Conservation (phyloP, 495 filamentous ascomycete genomes). For the Haplographium delicatum region DNA sequence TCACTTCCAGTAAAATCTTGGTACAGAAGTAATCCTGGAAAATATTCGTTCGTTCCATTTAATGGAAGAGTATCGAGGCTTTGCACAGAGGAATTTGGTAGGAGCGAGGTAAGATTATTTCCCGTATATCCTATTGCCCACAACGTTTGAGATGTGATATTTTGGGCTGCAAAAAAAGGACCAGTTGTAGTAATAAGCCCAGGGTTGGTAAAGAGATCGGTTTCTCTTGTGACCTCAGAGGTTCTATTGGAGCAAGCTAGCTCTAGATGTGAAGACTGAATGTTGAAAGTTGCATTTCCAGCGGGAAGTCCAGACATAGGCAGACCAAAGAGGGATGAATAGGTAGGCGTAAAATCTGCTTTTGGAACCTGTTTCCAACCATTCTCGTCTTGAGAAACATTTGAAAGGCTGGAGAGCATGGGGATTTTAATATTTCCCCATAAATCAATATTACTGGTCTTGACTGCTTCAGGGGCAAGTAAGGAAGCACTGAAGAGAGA, state of each 20-base stretch:
- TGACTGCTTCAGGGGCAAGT: slow-evolving; percentile 11
- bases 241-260: slow-evolving; percentile 12
- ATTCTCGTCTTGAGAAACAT: slow-evolving; percentile 3
- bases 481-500: slow-evolving; percentile 10
- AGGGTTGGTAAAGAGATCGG: slow-evolving; percentile 4
- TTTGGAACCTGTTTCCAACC: slow-evolving; percentile 12
- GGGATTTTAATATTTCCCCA: slow-evolving; percentile 23
- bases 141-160: slow-evolving; percentile 6
- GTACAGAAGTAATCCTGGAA: slow-evolving; percentile 12
- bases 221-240: neutral
- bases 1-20: slow-evolving; percentile 16
- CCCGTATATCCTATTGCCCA: slow-evolving; percentile 19
- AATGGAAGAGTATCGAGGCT: slow-evolving; percentile 8
- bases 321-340: slow-evolving; percentile 19
- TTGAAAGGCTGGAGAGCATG: slow-evolving; percentile 6
- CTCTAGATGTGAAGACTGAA: slow-evolving; percentile 17
- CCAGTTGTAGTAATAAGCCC: slow-evolving; percentile 15
- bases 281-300: slow-evolving; percentile 15
- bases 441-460: slow-evolving; percentile 6
- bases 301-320: slow-evolving; percentile 10
- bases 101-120: slow-evolving; percentile 6
- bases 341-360: neutral
- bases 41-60: neutral
- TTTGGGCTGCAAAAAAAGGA: slow-evolving; percentile 6
- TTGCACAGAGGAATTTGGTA: slow-evolving; percentile 4